A percentile compares a stretch with the other conserved stretches of the same genome.
phyloP scores from a whole-genome alignment of 495 filamentous ascomycete genomes.

The Darksidea phi region DNA sequence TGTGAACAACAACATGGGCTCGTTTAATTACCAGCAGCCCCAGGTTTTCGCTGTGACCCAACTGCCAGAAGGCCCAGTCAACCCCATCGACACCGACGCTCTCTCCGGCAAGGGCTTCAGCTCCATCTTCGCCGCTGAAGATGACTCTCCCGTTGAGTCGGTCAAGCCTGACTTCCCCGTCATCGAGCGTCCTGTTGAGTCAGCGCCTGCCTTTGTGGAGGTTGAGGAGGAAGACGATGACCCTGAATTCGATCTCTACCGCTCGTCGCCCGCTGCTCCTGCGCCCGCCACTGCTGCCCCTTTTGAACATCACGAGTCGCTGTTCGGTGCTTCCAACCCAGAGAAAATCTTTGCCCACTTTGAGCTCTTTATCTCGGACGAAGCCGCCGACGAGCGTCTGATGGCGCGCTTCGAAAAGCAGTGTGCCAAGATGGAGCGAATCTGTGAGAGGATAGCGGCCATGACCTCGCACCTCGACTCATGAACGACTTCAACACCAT shows the following conservation, averaged over 20 bases:
- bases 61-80: constrained; percentile 66
- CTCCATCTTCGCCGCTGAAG: constrained; percentile 45
- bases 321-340: constrained; percentile 56
- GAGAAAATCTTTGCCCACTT: constrained; percentile 59
- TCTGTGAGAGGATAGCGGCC: constrained; percentile 23
- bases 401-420: constrained; percentile 32
- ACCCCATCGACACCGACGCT: constrained; percentile 54
- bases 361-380: constrained; percentile 61
- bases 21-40: constrained; percentile 62
- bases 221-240: constrained; percentile 62
- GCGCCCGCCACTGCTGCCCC: constrained; percentile 16
- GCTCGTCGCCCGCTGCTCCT: constrained; percentile 48
- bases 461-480: constrained; percentile 30
- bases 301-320: constrained; percentile 41
- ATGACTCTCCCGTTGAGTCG: constrained; percentile 19
- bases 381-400: constrained; percentile 37
- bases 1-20: constrained; percentile 51
- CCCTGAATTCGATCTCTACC: constrained; percentile 58
- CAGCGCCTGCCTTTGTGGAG: constrained; percentile 31
- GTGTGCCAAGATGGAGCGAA: constrained; percentile 30
- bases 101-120: constrained; percentile 63
- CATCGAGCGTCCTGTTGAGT: constrained; percentile 30
- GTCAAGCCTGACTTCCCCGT: constrained; percentile 35
- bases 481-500: neutral
- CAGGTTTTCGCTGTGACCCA: constrained; percentile 78